These are phyloP conservation scores for Phaseolus lunatus DNA, from an alignment of 306 rosid genomes.

Conservation along the genomic window DNA sequence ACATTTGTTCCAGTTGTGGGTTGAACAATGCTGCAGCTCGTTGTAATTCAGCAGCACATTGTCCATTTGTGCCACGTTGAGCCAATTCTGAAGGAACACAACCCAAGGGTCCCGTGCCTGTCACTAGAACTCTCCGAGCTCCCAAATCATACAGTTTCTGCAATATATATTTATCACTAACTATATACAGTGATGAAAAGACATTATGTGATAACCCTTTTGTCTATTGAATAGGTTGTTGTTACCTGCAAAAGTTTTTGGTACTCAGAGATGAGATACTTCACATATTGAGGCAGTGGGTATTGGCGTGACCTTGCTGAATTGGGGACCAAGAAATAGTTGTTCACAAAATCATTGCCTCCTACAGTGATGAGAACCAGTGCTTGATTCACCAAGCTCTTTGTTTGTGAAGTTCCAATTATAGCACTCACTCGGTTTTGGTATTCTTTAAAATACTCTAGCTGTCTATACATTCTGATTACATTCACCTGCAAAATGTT, in stretches of 20 bases:
- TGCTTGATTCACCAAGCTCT: constrained; percentile 54
- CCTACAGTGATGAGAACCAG: constrained; percentile 71
- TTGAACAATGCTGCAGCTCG: constrained; percentile 64
- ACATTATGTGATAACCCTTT: background rate
- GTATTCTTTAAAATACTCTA: constrained; percentile 59
- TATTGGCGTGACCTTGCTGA: constrained; percentile 80
- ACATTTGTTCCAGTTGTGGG: constrained; percentile 68
- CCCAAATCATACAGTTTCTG: constrained; percentile 65
- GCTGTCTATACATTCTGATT: constrained; percentile 68
- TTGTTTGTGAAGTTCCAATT: constrained; percentile 56
- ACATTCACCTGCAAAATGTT: constrained; percentile 57
- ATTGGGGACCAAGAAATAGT: constrained; percentile 71
- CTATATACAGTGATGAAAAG: background rate
- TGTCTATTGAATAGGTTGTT: background rate
- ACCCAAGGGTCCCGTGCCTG: constrained; percentile 87
- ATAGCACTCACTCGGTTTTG: constrained; percentile 54
- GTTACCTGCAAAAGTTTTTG: constrained; percentile 61
- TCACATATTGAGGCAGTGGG: constrained; percentile 67
- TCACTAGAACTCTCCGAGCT: constrained; percentile 74
- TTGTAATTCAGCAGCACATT: constrained; percentile 66
- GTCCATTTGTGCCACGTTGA: constrained; percentile 54
- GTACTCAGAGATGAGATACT: constrained; percentile 63
- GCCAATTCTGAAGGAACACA: constrained; percentile 91
- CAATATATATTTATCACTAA: background rate
- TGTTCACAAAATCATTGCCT: constrained; percentile 88